Evolutionary conservation across 2,329 filamentous ascomycete genomes (phyloP).

Genomic region (Exophiala spinifera): DNA sequence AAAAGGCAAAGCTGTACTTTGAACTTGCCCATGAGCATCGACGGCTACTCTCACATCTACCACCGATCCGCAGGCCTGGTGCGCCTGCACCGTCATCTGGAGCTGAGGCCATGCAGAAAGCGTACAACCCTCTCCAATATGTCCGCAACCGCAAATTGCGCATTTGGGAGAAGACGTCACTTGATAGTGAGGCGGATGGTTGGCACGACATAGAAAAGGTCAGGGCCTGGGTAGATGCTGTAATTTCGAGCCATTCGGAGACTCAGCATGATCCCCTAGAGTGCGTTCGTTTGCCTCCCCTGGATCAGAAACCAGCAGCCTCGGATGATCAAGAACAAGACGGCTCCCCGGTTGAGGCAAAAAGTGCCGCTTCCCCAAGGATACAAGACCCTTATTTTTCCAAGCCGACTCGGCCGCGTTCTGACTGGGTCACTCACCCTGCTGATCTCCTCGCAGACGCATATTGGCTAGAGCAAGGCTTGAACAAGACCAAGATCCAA

Average conservation of each 20-base stretch:
- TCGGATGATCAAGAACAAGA: conserved; percentile 30
- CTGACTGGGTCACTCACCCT: conserved; percentile 81
- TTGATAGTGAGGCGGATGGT: conserved; percentile 71
- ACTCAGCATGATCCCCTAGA: conserved; percentile 47
- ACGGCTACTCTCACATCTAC: conserved; percentile 72
- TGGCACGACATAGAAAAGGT: conserved; percentile 74
- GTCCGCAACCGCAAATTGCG: conserved; percentile 86
- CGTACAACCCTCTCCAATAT: conserved; percentile 89
- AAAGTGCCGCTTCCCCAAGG: conserved; percentile 39
- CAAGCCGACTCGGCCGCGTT: conserved; percentile 68
- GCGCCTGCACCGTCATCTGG: conserved; percentile 22
- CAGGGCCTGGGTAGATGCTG: conserved; percentile 70
- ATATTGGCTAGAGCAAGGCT: conserved; percentile 81
- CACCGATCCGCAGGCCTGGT: conserved; percentile 55
- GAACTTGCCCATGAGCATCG: conserved; percentile 84
- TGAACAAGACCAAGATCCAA: conserved; percentile 78
- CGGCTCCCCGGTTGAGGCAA: conserved; percentile 14
- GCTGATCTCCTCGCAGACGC: conserved; percentile 85
- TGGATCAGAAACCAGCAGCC: conserved; percentile 27
- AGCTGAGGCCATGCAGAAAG: conserved; percentile 46
- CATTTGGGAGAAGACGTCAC: conserved; percentile 69
- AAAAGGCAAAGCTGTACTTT: conserved; percentile 79
- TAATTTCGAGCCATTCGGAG: conserved; percentile 51
- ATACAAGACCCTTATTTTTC: conserved; percentile 17
- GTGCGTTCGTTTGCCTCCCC: conserved; percentile 44